These are phyloP conservation scores for Taxillus chinensis DNA, from an alignment of 164 flowering plant genomes.

Conservation along the genomic window DNA sequence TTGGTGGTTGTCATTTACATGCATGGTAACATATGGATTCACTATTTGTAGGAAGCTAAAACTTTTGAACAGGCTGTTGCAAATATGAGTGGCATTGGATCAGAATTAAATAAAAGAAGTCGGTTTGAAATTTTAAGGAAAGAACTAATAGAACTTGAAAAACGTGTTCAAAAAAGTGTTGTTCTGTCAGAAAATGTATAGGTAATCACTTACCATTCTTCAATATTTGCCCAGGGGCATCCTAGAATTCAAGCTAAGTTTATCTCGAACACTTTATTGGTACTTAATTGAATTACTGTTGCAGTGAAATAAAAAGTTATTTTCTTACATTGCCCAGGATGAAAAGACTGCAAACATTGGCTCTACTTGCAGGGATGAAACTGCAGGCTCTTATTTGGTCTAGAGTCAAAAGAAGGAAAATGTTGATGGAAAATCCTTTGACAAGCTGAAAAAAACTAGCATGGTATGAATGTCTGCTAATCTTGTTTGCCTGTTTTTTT, in stretches of 20 bases:
- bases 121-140: conserved; percentile 75
- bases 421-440: conserved; percentile 61
- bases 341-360: conserved; percentile 16
- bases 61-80: conserved; percentile 14
- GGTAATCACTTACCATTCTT: conserved; percentile 26
- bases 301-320: too few species aligned
- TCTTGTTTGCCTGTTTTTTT: neutral
- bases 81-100: conserved; percentile 16
- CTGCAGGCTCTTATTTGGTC: conserved; percentile 24
- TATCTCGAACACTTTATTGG: too few species aligned
- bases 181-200: conserved; percentile 45
- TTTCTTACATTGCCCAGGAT: conserved; percentile 25
- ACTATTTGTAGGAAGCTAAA: conserved; percentile 35
- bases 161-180: conserved; percentile 77
- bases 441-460: conserved; percentile 66
- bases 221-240: too few species aligned
- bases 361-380: conserved; percentile 13
- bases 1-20: too few species aligned
- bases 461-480: conserved; percentile 43
- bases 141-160: conserved; percentile 85
- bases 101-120: conserved; percentile 52
- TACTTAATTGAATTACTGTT: too few species aligned
- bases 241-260: too few species aligned
- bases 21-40: too few species aligned
- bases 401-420: conserved; percentile 49